Percentiles rank a stretch among this genome's conserved stretches.
Evolutionary conservation across 495 filamentous ascomycete species (phyloP).

Genomic region (Neurospora sp.): DNA sequence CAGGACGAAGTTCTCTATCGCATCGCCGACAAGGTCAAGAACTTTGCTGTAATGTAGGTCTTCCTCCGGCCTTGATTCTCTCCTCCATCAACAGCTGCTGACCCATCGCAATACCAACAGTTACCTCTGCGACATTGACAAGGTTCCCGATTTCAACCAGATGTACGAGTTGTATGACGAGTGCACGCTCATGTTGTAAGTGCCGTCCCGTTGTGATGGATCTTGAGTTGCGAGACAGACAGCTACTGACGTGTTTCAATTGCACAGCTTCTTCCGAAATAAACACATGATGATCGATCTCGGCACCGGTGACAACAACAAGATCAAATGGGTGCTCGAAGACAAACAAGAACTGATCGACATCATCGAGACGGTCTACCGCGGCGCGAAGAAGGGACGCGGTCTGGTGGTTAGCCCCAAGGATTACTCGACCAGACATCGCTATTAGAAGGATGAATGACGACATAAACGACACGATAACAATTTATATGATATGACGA

Average conservation of each 20-base stretch:
- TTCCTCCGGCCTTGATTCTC: neutral
- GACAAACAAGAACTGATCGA: slow-evolving; percentile 99
- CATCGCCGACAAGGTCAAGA: slow-evolving; percentile 77
- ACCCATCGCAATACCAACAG: neutral
- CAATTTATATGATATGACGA: neutral
- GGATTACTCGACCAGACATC: slow-evolving; percentile 79
- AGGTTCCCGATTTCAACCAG: slow-evolving; percentile 93
- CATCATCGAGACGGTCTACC: slow-evolving; percentile 96
- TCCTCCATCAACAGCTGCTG: neutral
- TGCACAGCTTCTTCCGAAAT: slow-evolving; percentile 71
- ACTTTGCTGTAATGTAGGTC: slow-evolving; percentile 68
- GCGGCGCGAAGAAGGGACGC: slow-evolving; percentile 91
- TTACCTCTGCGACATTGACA: slow-evolving; percentile 93
- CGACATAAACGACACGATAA: neutral
- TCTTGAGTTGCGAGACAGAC: neutral
- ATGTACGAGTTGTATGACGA: slow-evolving; percentile 79
- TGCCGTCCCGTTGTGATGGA: no score
- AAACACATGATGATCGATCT: slow-evolving; percentile 99
- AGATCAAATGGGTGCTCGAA: slow-evolving; percentile 87
- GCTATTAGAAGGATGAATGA: slow-evolving; percentile 45
- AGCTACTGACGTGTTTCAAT: slow-evolving; percentile 23
- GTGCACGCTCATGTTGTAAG: slow-evolving; percentile 50
- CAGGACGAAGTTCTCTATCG: slow-evolving; percentile 92
- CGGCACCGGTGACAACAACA: slow-evolving; percentile 97
- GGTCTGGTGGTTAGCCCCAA: slow-evolving; percentile 96